phyloP scores from a whole-genome alignment of 192 early-diverging fungal genomes.

The Backusella tarrabulga region DNA sequence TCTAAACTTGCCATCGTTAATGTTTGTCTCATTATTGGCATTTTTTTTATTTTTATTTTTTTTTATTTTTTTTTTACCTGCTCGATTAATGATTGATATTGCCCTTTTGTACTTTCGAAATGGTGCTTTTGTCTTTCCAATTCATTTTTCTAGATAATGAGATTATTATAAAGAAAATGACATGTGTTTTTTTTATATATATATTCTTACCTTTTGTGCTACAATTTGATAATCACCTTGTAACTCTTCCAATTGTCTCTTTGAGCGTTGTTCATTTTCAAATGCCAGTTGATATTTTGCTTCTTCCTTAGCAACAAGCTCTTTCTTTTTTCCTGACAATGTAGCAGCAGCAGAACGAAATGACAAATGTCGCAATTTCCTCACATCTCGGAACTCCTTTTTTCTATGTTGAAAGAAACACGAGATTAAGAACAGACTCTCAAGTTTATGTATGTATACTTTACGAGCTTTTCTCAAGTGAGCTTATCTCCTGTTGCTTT shows the following conservation, averaged over 20 bases:
- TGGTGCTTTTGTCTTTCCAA: slow-evolving; percentile 7
- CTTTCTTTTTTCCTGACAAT: slow-evolving; percentile 26
- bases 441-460: not conserved
- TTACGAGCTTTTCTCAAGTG: slow-evolving; percentile 14
- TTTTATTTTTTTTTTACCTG: slow-evolving; percentile 17
- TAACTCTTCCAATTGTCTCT: slow-evolving; percentile 10
- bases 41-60: not conserved
- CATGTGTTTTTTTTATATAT: not conserved
- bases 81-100: slow-evolving; percentile 1
- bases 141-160: not conserved
- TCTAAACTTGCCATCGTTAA: not conserved
- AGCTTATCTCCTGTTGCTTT: slow-evolving; percentile 1
- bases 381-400: slow-evolving; percentile 28
- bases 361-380: slow-evolving; percentile 27
- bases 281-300: slow-evolving; percentile 31
- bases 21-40: not conserved
- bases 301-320: slow-evolving; percentile 25
- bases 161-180: not conserved
- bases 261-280: slow-evolving; percentile 25
- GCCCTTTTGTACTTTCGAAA: not conserved
- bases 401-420: not conserved
- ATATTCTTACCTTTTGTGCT: not conserved
- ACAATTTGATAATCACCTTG: not conserved
- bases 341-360: slow-evolving; percentile 25
- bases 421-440: not conserved